Evolutionary conservation across 2,329 filamentous ascomycete species (phyloP), one percentile per base, ranked within the genome.

Genomic region (Paecilomyces sp.): DNA sequence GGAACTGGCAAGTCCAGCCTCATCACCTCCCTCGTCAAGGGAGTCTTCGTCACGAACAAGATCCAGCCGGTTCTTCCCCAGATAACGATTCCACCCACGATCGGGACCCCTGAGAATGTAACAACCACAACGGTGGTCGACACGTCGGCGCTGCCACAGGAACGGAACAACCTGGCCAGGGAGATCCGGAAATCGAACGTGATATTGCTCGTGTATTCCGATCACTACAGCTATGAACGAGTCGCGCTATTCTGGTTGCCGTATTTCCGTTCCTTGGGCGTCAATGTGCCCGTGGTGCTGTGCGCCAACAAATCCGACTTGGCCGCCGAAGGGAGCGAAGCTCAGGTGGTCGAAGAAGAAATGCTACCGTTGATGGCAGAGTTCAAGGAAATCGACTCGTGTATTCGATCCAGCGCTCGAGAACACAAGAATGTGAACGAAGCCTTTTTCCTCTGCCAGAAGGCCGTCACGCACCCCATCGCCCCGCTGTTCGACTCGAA

Each of bases 231-330:
- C 82, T 99, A 97, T 79, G 94, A 99, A 74, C 84, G 94, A 41
- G 92, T 99, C 3, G 94, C 93, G 3, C 82, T 99, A 54, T 99
- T 97, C 76, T 99, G 94, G 94, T 89, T 99, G 85, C 94, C 94
- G 11, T 95, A 97, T 76, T 97, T 99, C 72, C 89, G 94, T 62
- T 96, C 92, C 3, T 84, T 99, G 47, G 94, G 94, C n/a, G 94
- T 99, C 72, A 99, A 99, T 72, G 92, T 99, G 24, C 94, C 94
- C 0, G 94, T 99, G 11, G 92, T 99, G 53, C 80, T 99, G 59
- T 97, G 94, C 70, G 92, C 94, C 70, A 97, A 97, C 80, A 99
- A 99, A 76, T 91, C 91, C n/a, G 94, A 99, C 69, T 80, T 97
- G 58, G 85, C 86, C 2, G 85, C 84, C 2, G 88, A 89, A 66